Evolutionary conservation across 2,329 filamentous ascomycete species (phyloP), one percentile per base, ranked within the genome.

Genomic region (Didymella sp.): DNA sequence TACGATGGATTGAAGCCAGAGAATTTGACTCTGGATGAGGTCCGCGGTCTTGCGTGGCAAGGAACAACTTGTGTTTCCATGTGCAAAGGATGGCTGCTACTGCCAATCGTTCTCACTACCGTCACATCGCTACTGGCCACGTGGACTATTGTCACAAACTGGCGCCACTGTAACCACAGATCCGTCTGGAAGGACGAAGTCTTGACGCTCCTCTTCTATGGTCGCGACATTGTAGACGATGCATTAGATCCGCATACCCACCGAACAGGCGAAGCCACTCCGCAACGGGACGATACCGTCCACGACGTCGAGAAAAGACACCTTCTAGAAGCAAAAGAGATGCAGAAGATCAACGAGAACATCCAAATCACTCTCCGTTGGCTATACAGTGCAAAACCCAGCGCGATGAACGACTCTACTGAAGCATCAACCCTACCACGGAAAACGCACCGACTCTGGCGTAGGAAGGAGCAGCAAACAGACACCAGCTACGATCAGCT

Each of bases 131-230:
- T 37, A 4, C 13, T 19, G 2, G 33, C 33, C 11, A 24, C 17
- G 1, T 50, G 37, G 47, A 45, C 41, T 2, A 45, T 38, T 6
- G 8, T n/a, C 1, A 15, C 17, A 6, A 45, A 25, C 13, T 17
- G 49, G n/a, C 17, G 37, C 4, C 33, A 37, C 2, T 17, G 17
- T 17, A n/a, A 37, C n/a, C 30, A 7, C 22, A 22, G 24, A 28
- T 41, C 49, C 6, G 49, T 52, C 8, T 45, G 49, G 49, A 52
- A 52, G 22, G 49, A 52, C 19, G 45, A 24, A 4, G 40, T 52
- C 13, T 17, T 45, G 9, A 41, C 49, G 0, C 19, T 52, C 2
- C 12, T 45, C 1, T 45, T 45, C 24, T 52, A 52, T 21, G n/a
- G 31, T 22, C 44, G 25, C 2, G 25, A 43, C 7, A 43, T 43